These are phyloP conservation scores for Phytophthora ohioensis DNA, from an alignment of 352 stramenopile species.

Conservation along the genomic window DNA sequence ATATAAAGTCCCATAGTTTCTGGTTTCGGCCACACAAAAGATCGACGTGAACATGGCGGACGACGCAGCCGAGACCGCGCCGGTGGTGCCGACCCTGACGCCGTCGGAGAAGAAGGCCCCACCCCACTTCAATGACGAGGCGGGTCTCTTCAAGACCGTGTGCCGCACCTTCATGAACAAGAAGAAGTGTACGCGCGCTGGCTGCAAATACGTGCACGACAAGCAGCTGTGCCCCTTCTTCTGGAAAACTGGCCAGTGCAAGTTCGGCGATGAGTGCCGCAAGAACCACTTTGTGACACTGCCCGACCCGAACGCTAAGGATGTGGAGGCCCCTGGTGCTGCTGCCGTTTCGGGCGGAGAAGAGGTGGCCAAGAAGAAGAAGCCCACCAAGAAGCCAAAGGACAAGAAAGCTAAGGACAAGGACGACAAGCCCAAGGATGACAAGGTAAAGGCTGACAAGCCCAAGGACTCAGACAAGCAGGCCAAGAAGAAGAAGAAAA, in stretches of 20 bases:
- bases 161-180: constrained; percentile 64
- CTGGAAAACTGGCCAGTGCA: constrained; percentile 61
- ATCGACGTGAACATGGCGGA: constrained; percentile 23
- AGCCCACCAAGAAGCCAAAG: constrained; percentile 19
- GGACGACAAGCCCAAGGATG: constrained; percentile 6
- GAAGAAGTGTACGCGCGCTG: constrained; percentile 39
- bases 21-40: constrained; percentile 14
- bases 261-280: constrained; percentile 60
- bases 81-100: constrained; percentile 5
- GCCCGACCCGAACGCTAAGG: constrained; percentile 19
- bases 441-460: constrained; percentile 22
- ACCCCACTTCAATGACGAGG: constrained; percentile 59
- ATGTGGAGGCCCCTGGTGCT: constrained; percentile 2
- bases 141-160: constrained; percentile 67
- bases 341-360: constrained; percentile 1
- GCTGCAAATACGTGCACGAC: constrained; percentile 69
- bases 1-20: constrained; percentile 6
- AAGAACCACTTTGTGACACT: constrained; percentile 66
- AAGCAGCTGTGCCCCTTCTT: constrained; percentile 53
- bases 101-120: constrained; percentile 27
- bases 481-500: constrained; percentile 55
- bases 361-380: constrained; percentile 38
- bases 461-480: constrained; percentile 29
- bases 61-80: constrained; percentile 3
- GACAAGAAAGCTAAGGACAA: constrained; percentile 12